These are phyloP conservation scores for Gracilaria domingensis DNA, from an alignment of 23 red algal species.

Conservation along the genomic window DNA sequence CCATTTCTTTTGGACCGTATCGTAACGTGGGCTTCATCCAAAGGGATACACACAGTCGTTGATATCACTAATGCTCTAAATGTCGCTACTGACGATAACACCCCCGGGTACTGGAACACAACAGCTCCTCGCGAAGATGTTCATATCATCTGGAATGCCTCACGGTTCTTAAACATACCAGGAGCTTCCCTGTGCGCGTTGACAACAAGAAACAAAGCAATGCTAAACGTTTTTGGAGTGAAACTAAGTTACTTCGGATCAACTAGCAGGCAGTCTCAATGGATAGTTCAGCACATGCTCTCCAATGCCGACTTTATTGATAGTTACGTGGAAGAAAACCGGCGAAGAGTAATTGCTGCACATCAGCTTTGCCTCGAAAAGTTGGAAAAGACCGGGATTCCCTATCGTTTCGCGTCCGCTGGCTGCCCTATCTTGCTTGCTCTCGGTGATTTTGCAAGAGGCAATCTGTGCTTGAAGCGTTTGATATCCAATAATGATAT, in stretches of 20 bases:
- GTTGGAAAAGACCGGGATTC: conserved; percentile 45
- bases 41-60: conserved; percentile 72
- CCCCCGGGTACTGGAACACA: conserved; percentile 51
- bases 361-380: conserved; percentile 12
- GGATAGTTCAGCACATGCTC: conserved; percentile 38
- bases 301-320: conserved; percentile 47
- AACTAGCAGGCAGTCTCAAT: conserved; percentile 42
- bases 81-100: conserved; percentile 17
- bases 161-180: conserved; percentile 55
- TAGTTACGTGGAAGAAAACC: conserved; percentile 47
- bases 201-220: conserved; percentile 9
- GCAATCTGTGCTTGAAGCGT: neutral
- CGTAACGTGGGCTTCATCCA: conserved; percentile 65
- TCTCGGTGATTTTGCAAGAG: neutral
- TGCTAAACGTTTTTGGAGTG: neutral
- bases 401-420: conserved; percentile 3
- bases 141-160: conserved; percentile 88
- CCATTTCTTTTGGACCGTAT: conserved; percentile 23
- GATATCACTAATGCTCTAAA: conserved; percentile 85
- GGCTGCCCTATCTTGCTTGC: conserved; percentile 42
- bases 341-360: conserved; percentile 8
- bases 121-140: conserved; percentile 66
- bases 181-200: conserved; percentile 8
- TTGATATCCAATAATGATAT: conserved; percentile 36
- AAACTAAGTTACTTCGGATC: conserved; percentile 23